These are phyloP conservation scores for Verbena officinalis DNA, from an alignment of 257 asterid genomes.

Conservation along the genomic window DNA sequence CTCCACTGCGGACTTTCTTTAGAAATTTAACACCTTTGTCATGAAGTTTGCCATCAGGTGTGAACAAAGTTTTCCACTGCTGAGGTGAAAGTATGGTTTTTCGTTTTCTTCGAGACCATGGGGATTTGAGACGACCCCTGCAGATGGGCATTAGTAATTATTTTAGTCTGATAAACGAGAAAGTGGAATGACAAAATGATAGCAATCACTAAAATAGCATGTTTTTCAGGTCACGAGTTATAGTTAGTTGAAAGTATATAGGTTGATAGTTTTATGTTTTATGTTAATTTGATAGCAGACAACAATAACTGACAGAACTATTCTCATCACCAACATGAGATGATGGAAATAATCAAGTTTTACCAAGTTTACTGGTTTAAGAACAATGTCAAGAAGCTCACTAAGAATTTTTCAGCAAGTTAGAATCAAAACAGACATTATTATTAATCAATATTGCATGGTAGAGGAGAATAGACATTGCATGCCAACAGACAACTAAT, in stretches of 20 bases:
- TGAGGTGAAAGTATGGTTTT: slow-evolving; percentile 71
- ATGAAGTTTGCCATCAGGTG: slow-evolving; percentile 82
- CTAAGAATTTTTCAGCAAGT: neutral
- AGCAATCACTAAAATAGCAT: neutral
- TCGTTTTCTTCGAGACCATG: slow-evolving; percentile 94
- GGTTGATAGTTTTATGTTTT: neutral
- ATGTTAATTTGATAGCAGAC: no score
- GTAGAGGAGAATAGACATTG: no score
- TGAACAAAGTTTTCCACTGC: slow-evolving; percentile 76
- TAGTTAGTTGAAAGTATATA: neutral
- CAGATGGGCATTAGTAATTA: slow-evolving; percentile 31
- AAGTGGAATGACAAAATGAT: neutral
- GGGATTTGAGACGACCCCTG: slow-evolving; percentile 87
- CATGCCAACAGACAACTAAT: no score
- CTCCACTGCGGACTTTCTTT: slow-evolving; percentile 97
- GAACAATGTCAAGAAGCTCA: no score
- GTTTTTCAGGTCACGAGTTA: neutral
- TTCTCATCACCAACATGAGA: neutral
- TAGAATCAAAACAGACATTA: neutral
- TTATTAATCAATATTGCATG: no score
- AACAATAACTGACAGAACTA: neutral
- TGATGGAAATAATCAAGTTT: neutral
- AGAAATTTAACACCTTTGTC: slow-evolving; percentile 78
- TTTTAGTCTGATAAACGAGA: slow-evolving; percentile 28
- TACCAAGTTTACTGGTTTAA: no score